Base-by-base conservation (phyloP, 78 protist genomes). In the Chrysochromulina parva region DNA sequence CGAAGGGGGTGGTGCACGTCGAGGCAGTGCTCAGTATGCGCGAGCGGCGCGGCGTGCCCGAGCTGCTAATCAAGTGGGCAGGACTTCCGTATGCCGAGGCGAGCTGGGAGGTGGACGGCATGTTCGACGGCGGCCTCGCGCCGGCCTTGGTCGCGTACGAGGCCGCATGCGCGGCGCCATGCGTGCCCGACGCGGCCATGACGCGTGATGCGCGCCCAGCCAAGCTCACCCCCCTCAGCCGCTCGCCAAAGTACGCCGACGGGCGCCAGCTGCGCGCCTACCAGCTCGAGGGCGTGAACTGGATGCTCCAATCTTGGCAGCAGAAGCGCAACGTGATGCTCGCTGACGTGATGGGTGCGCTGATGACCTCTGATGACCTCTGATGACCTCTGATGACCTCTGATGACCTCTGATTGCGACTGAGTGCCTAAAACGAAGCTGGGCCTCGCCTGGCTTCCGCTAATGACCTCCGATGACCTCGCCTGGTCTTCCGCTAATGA, bases 231-330 rank as follows among this genome's bases (percentile, higher is more conserved):
- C 47, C 17, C 50, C 20, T 73, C 55, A 80, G 62, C 11, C 20
- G 59, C 16, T 16, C n/a, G 90, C 95, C 95, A 16, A 50, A 62
- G 48, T 87, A 78, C 87, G 24, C 86, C 11, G 14, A 4, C 2
- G 92, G 91, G 14, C 88, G 94, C 58, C 6, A 3, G 60, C 93
- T 98, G 58, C 84, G 99, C 14, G 98, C 95, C 93, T 98, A 98
- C 95, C 99, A 99, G 93, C 87, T 96, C 80, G 94, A 91, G 50
- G 97, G 97, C 54, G 78, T 96, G 59, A 92, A 92, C 54, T 96
- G 95, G 95, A 53, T 96, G 74, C 17, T 81, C 26, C 60, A 57
- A 65, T 48, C 66, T 22, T 94, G 95, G 95, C 59, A 7, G 10
- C 13, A 65, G 85, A 52, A 71, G 52, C 54, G 88, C 26, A 89